Percentiles rank a stretch among this genome's conserved stretches.
These are phyloP conservation scores for Kwoniella dendrophila DNA, from an alignment of 768 basidiomycete genomes.

Conservation along the genomic window DNA sequence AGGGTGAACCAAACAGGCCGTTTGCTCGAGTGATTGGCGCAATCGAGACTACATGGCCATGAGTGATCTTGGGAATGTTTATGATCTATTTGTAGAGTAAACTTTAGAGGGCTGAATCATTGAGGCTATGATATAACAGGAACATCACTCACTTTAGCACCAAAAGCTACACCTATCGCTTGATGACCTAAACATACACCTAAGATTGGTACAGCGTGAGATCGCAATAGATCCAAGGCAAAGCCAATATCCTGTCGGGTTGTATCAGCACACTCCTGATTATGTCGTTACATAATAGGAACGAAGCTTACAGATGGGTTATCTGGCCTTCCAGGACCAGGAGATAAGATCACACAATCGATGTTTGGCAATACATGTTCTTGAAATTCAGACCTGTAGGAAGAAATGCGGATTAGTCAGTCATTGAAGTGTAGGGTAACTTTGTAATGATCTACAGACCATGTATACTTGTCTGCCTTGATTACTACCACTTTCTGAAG, in stretches of 20 bases:
- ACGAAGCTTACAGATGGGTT: constrained; percentile 35
- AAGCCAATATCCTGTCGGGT: constrained; percentile 48
- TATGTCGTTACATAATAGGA: not conserved
- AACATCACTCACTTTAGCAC: constrained; percentile 46
- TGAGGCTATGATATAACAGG: not conserved
- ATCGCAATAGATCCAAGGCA: constrained; percentile 45
- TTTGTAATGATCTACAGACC: constrained; percentile 29
- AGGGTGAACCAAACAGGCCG: constrained; percentile 35
- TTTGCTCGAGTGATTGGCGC: constrained; percentile 25
- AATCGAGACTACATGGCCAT: constrained; percentile 54
- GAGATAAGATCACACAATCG: constrained; percentile 57
- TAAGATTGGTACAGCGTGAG: constrained; percentile 46
- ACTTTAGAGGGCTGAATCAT: not conserved
- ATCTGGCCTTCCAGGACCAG: constrained; percentile 55
- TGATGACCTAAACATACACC: constrained; percentile 55
- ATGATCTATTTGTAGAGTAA: constrained; percentile 40
- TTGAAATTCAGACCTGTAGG: constrained; percentile 42
- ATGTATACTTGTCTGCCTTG: constrained; percentile 50
- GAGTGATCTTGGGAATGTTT: constrained; percentile 50
- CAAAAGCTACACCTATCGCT: constrained; percentile 53
- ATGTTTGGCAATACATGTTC: constrained; percentile 43
- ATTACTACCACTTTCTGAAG: constrained; percentile 52
- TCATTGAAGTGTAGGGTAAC: not conserved
- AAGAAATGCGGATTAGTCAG: constrained; percentile 1
- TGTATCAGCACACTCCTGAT: not conserved